These are phyloP conservation scores for Fraxinus ornus DNA, from an alignment of 305 asterid species.

Conservation along the genomic window DNA sequence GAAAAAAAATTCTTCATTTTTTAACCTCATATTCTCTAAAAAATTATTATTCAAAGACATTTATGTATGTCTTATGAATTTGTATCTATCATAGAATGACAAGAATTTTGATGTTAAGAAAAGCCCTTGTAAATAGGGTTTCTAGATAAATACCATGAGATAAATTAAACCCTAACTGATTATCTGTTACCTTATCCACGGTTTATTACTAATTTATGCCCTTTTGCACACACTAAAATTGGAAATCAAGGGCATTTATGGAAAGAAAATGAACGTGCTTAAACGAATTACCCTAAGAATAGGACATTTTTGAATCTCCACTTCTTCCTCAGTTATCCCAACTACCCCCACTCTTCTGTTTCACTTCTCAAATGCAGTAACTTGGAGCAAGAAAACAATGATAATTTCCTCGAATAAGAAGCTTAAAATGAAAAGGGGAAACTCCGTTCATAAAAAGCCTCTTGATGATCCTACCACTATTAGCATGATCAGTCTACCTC, in stretches of 20 bases:
- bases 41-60: too few species aligned
- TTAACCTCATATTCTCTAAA: too few species aligned
- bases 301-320: conserved; percentile 31
- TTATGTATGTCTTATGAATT: not conserved
- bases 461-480: not conserved
- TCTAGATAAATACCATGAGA: not conserved
- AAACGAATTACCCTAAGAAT: conserved; percentile 28
- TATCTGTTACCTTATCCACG: not conserved
- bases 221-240: not conserved
- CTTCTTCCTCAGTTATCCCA: conserved; percentile 27
- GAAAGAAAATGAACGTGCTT: not conserved
- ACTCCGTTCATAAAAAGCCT: not conserved
- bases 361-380: conserved; percentile 5
- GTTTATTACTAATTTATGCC: conserved; percentile 1
- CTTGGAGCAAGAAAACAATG: conserved; percentile 2
- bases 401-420: not conserved
- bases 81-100: not conserved
- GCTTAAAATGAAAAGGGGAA: not conserved
- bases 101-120: not conserved
- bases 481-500: not conserved
- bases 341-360: conserved; percentile 15
- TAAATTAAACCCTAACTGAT: not conserved
- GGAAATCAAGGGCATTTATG: not conserved
- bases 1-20: too few species aligned
- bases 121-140: not conserved